These are phyloP conservation scores for Stygiomarasmius scandens DNA, from an alignment of 1,284 basidiomycete species.

Conservation along the genomic window DNA sequence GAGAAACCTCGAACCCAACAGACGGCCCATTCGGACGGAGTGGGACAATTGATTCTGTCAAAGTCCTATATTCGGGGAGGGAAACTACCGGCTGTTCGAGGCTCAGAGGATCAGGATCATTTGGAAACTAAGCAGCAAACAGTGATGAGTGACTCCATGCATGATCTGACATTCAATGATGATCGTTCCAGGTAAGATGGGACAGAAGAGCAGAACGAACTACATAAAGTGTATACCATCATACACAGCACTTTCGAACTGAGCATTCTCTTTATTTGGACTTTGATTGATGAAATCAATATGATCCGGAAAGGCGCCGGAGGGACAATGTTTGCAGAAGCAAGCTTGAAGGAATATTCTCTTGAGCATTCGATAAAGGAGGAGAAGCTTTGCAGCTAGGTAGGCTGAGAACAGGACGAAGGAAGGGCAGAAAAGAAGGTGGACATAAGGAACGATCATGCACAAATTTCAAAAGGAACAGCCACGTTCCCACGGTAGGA, in stretches of 20 bases:
- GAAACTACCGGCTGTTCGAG: too few species aligned
- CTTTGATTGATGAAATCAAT: not conserved
- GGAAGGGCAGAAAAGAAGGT: not conserved
- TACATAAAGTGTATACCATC: not conserved
- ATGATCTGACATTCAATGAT: not conserved
- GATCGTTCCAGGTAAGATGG: not conserved
- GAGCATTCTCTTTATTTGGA: not conserved
- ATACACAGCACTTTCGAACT: not conserved
- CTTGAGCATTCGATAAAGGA: not conserved
- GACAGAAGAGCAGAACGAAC: not conserved
- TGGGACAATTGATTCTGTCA: too few species aligned
- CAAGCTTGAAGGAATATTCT: too few species aligned
- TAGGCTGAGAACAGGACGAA: not conserved
- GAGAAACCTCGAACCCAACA: too few species aligned
- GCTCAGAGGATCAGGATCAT: not conserved
- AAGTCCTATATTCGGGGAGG: too few species aligned
- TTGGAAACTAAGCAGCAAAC: not conserved
- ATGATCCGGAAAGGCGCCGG: not conserved
- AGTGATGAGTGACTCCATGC: not conserved
- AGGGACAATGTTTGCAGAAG: not conserved
- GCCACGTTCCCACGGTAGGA: not conserved
- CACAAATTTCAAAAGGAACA: not conserved
- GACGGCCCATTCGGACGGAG: too few species aligned
- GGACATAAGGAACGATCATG: not conserved
- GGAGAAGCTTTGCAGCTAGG: not conserved